Base-by-base conservation (phyloP, 1,284 basidiomycete genomes). In the Pseudozyma flocculosa region DNA sequence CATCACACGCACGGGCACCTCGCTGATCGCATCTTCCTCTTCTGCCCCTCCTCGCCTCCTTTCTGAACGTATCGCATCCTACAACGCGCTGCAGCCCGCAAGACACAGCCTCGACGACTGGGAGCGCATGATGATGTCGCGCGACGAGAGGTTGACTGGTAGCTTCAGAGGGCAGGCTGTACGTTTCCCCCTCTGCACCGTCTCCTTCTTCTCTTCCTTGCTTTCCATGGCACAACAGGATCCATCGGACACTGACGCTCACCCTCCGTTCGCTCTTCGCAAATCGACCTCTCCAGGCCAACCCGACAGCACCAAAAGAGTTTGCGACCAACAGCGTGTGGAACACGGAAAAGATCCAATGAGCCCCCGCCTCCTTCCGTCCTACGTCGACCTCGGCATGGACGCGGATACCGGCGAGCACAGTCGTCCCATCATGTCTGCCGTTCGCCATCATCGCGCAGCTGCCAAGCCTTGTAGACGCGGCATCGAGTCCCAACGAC, bases 91-190 rank as follows among this genome's bases (percentile, higher is more conserved):
- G 15, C 49, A 77, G 71, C 75, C 75, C 13, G 53, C 65, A 34
- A 64, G 76, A 29, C 67, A 77, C 67, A 64, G 63, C 45, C 50
- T 78, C 38, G 76, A 78, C 59, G 63, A 74, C 45, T 78, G 74
- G 71, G 76, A 78, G 41, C 52, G 68, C 18, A 73, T 76, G 68
- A 78, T 78, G 76, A 75, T 78, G 71, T 58, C 61, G 38, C 61
- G 76, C 14, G 76, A 78, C 49, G 63, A 76, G 49, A 50, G 75
- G 9, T 49, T 78, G 18, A 78, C 76, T 1, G 76, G 76, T 18
- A 72, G 54, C 24, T 54, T 46, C 32, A 50, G 76, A 62, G 76
- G 74, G 45, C 76, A 78, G 62, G 54, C 61, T 49, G 76, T 78
- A 59, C 47, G 76, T 75, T 22, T 34, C 40, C 22, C 32, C 19